Percentiles rank a stretch among this genome's conserved stretches.
Evolutionary conservation across 768 basidiomycete species (phyloP).

Genomic region (Tylopilus rubrobrunneus): DNA sequence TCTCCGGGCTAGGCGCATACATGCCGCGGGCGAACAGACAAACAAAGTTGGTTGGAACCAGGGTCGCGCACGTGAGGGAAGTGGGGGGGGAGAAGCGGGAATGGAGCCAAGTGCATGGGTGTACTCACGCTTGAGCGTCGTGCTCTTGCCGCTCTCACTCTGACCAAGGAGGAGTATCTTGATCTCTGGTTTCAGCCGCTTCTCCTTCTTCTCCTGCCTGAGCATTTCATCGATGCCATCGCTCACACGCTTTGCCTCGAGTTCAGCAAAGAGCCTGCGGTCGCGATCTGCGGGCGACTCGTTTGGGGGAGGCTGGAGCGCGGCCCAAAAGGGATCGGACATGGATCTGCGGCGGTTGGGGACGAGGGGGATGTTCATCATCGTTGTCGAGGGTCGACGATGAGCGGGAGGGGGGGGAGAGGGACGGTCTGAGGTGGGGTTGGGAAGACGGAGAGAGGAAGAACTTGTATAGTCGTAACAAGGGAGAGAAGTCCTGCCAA

Average conservation of each 20-base stretch:
- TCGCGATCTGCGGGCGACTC: conserved; percentile 70
- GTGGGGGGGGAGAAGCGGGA: conserved; percentile 4
- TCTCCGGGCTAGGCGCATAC: conserved; percentile 1
- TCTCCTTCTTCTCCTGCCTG: conserved; percentile 59
- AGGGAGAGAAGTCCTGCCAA: conserved; percentile 28
- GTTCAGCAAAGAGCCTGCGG: conserved; percentile 59
- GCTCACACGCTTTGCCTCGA: conserved; percentile 68
- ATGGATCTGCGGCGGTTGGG: conserved; percentile 41
- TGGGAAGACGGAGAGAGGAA: conserved; percentile 12
- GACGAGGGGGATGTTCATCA: conserved; percentile 29
- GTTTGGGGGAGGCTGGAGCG: conserved; percentile 65
- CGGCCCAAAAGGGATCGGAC: conserved; percentile 69
- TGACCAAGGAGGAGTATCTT: conserved; percentile 80
- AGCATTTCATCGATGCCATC: conserved; percentile 80
- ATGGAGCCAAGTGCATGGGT: background rate
- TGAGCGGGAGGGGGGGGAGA: background rate
- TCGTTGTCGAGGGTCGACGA: conserved; percentile 3
- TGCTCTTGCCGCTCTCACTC: conserved; percentile 88
- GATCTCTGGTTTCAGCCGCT: conserved; percentile 59
- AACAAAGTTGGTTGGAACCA: background rate
- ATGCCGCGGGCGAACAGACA: background rate
- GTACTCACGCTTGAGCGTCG: conserved; percentile 81
- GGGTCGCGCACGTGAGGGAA: background rate
- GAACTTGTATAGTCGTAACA: conserved; percentile 14
- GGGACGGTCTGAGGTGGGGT: conserved; percentile 18